phyloP scores from a whole-genome alignment of 192 early-diverging fungal genomes.

The Entomortierella beljakovae region DNA sequence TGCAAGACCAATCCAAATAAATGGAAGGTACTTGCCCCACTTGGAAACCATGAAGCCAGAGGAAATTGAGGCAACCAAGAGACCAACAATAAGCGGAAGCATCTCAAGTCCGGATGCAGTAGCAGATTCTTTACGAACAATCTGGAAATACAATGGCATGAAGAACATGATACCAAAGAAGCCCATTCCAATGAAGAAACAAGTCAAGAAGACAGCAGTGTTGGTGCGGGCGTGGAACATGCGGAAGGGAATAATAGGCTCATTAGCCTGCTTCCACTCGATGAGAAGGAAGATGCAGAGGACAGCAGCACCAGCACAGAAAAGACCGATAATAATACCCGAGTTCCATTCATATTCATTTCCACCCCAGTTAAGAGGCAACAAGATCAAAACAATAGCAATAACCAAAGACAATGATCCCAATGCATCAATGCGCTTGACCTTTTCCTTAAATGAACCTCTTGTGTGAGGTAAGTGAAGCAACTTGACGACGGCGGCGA shows the following conservation, averaged over 20 bases:
- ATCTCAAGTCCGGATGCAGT: constrained; percentile 77
- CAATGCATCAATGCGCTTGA: constrained; percentile 72
- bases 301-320: constrained; percentile 62
- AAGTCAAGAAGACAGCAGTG: constrained; percentile 54
- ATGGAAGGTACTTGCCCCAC: constrained; percentile 64
- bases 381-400: constrained; percentile 67
- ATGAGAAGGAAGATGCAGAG: constrained; percentile 65
- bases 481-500: constrained; percentile 56
- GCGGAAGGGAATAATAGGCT: constrained; percentile 77
- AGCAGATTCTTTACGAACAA: constrained; percentile 63
- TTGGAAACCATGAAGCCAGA: constrained; percentile 73
- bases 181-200: constrained; percentile 57
- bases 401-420: constrained; percentile 65
- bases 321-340: constrained; percentile 63
- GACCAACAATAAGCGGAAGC: constrained; percentile 76
- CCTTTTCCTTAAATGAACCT: constrained; percentile 65
- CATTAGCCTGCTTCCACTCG: constrained; percentile 72
- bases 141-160: constrained; percentile 77
- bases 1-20: constrained; percentile 71
- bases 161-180: constrained; percentile 73
- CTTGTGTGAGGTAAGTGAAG: constrained; percentile 65
- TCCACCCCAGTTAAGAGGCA: constrained; percentile 83
- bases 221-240: constrained; percentile 66
- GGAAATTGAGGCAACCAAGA: constrained; percentile 69
- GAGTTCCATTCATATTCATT: constrained; percentile 74